phyloP scores from a whole-genome alignment of 2,329 filamentous ascomycete species.

The Botrytis porri region DNA sequence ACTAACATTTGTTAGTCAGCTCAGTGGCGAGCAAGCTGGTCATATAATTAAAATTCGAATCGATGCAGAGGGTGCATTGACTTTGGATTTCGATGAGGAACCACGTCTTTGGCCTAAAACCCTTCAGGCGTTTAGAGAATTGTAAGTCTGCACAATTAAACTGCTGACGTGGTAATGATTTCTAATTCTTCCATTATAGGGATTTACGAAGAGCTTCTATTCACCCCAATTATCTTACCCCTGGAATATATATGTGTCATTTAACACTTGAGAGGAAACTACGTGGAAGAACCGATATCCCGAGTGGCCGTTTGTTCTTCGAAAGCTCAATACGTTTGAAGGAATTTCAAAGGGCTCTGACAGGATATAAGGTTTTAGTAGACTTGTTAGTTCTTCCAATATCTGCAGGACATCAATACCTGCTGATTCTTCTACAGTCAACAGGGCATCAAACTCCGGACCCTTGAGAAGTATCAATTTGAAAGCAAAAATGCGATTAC shows the following conservation, averaged over 20 bases:
- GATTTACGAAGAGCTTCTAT: conserved; percentile 4
- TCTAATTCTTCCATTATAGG: neutral
- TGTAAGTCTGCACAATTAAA: neutral
- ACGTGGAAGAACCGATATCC: too few relatives aligned
- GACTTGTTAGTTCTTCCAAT: neutral
- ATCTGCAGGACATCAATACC: too few relatives aligned
- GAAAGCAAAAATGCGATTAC: neutral
- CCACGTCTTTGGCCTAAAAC: neutral
- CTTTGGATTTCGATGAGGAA: conserved; percentile 2
- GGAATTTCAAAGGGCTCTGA: neutral
- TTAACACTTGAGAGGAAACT: neutral
- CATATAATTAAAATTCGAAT: conserved; percentile 2
- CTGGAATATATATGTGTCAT: neutral
- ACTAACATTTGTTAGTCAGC: neutral
- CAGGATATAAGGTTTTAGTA: conserved; percentile 1
- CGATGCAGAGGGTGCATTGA: neutral
- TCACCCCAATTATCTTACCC: neutral
- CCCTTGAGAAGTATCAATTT: neutral
- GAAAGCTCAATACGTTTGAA: neutral
- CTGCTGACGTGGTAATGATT: fast-evolving
- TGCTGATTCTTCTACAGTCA: conserved; percentile 1
- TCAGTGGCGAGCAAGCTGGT: neutral
- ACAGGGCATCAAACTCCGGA: conserved; percentile 2
- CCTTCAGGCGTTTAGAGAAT: neutral
- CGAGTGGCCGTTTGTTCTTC: neutral